These are phyloP conservation scores for Pugionium cornutum DNA, from an alignment of 345 rosid genomes.

Conservation along the genomic window DNA sequence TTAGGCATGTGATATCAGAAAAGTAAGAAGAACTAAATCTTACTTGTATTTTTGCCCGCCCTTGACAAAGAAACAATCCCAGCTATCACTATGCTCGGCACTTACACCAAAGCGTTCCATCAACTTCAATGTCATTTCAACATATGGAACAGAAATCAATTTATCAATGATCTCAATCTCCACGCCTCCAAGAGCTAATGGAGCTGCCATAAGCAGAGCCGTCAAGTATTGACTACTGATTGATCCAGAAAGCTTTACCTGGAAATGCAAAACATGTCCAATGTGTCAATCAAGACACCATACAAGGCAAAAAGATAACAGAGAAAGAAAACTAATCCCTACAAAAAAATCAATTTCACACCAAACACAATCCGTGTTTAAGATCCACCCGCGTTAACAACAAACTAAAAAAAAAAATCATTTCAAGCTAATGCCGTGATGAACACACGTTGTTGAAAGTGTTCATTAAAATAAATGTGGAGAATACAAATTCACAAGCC, in stretches of 20 bases:
- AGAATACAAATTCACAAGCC: background rate
- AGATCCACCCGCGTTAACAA: too few relatives aligned
- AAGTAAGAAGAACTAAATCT: conserved; percentile 28
- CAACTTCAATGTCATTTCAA: conserved; percentile 94
- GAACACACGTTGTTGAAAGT: too few relatives aligned
- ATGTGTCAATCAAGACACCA: conserved; percentile 23
- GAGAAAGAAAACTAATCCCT: too few relatives aligned
- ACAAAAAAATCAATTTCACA: too few relatives aligned
- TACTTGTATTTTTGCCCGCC: conserved; percentile 96
- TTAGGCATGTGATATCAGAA: background rate
- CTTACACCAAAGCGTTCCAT: conserved; percentile 88
- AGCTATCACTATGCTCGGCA: conserved; percentile 68
- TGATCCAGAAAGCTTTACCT: conserved; percentile 95
- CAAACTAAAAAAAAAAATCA: too few relatives aligned
- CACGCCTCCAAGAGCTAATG: conserved; percentile 85
- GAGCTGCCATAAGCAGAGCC: conserved; percentile 96
- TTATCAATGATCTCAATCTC: conserved; percentile 91
- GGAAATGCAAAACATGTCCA: conserved; percentile 35
- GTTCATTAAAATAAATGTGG: too few relatives aligned
- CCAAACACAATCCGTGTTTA: too few relatives aligned
- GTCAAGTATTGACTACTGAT: conserved; percentile 97
- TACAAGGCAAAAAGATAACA: background rate
- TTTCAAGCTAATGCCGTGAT: too few relatives aligned
- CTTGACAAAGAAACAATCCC: conserved; percentile 81
- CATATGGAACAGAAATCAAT: conserved; percentile 88